These are phyloP conservation scores for Nothophaeocryptopus gaeumannii DNA, from an alignment of 2,329 filamentous ascomycete species.

Conservation along the genomic window DNA sequence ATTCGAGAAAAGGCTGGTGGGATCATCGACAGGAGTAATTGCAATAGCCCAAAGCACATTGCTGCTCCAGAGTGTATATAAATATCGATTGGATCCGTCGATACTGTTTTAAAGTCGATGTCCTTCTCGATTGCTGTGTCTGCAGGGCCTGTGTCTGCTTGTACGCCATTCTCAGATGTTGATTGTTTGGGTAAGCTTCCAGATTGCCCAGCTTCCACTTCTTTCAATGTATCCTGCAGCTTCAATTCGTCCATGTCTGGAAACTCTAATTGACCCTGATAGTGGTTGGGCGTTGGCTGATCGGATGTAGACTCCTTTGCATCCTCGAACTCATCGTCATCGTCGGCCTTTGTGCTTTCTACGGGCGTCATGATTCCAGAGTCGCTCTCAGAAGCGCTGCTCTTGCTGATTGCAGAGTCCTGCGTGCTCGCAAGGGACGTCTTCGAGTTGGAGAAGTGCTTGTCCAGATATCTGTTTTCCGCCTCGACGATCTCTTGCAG, in stretches of 20 bases:
- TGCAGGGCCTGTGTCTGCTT: conserved; percentile 3
- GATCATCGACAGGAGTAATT: conserved; percentile 86
- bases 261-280: conserved; percentile 47
- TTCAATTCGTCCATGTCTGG: conserved; percentile 27
- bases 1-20: conserved; percentile 87
- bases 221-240: conserved; percentile 22
- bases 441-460: conserved; percentile 24
- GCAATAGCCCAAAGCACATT: conserved; percentile 83
- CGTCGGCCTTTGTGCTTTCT: conserved; percentile 31
- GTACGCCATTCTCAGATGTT: background rate
- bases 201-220: conserved; percentile 2
- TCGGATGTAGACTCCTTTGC: conserved; percentile 51
- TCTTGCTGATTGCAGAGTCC: background rate
- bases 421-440: conserved; percentile 2
- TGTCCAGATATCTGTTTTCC: conserved; percentile 60
- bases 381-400: conserved; percentile 6
- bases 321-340: conserved; percentile 57
- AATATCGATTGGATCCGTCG: conserved; percentile 68
- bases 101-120: conserved; percentile 63
- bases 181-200: too few relatives aligned
- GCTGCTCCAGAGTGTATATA: conserved; percentile 88
- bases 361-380: conserved; percentile 21
- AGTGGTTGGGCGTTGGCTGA: conserved; percentile 46
- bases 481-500: conserved; percentile 75
- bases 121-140: conserved; percentile 39